Percentiles rank a stretch among this genome's conserved stretches.
Conservation (phyloP, 768 basidiomycete species). For the Kwoniella sp. region DNA sequence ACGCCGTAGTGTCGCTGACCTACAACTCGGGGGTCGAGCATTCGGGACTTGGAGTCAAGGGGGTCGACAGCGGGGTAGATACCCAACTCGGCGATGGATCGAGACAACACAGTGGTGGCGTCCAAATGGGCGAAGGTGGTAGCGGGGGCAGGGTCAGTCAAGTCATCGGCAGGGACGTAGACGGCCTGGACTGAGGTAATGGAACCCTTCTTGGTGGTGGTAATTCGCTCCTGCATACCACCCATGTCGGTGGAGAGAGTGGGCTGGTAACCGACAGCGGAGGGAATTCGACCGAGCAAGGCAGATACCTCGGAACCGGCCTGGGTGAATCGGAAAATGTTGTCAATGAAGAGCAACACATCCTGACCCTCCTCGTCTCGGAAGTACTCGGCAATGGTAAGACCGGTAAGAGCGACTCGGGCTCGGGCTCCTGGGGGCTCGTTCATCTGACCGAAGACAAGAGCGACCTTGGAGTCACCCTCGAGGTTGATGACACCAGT, state of each 20-base stretch:
- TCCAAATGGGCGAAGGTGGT: constrained; percentile 99
- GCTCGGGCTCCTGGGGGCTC: constrained; percentile 99
- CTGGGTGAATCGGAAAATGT: constrained; percentile 99
- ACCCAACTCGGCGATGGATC: constrained; percentile 79
- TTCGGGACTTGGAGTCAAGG: constrained; percentile 98
- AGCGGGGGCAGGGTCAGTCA: constrained; percentile 99
- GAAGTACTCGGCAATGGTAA: constrained; percentile 99
- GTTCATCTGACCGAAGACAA: constrained; percentile 99
- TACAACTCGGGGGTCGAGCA: constrained; percentile 99
- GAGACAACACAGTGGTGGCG: constrained; percentile 98
- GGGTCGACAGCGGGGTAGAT: constrained; percentile 99
- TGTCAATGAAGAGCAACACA: constrained; percentile 99
- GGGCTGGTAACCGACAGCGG: constrained; percentile 99
- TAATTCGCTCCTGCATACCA: constrained; percentile 99
- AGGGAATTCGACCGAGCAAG: constrained; percentile 98
- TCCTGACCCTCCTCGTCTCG: constrained; percentile 99
- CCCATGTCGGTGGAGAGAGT: constrained; percentile 99
- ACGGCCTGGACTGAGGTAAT: constrained; percentile 99
- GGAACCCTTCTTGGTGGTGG: constrained; percentile 99
- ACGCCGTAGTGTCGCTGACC: constrained; percentile 90
- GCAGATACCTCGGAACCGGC: constrained; percentile 99
- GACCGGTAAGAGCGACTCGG: constrained; percentile 98
- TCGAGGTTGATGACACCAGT: constrained; percentile 99
- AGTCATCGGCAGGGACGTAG: constrained; percentile 99
- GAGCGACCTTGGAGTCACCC: constrained; percentile 99